These are phyloP conservation scores for Candida nemodendra DNA, from an alignment of 805 yeast genomes.

Conservation along the genomic window DNA sequence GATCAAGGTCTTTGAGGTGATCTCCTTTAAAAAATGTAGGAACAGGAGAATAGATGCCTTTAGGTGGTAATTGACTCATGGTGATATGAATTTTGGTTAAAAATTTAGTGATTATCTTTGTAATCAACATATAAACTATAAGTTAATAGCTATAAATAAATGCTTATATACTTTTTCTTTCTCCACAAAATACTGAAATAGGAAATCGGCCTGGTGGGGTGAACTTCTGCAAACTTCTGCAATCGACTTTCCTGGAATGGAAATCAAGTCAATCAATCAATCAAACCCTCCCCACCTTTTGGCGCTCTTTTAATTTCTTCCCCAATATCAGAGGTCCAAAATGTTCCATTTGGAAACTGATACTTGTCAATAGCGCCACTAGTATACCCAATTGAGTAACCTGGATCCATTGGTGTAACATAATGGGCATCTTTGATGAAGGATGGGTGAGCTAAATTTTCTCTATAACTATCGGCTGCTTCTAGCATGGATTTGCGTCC, in stretches of 20 bases:
- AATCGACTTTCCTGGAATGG: too few species aligned
- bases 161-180: neutral
- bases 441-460: constrained; percentile 20
- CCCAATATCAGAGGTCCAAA: constrained; percentile 23
- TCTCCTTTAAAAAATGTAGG: constrained; percentile 50
- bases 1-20: constrained; percentile 29
- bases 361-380: constrained; percentile 17
- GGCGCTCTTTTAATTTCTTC: constrained; percentile 2
- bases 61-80: neutral
- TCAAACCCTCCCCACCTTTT: constrained; percentile 4
- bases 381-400: constrained; percentile 22
- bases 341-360: constrained; percentile 22
- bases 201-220: too few species aligned
- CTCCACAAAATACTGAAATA: too few species aligned
- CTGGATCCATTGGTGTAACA: constrained; percentile 23
- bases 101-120: too few species aligned
- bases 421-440: constrained; percentile 19
- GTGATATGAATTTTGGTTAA: too few species aligned
- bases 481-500: constrained; percentile 23
- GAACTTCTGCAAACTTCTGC: too few species aligned
- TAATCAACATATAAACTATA: too few species aligned
- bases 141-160: neutral
- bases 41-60: constrained; percentile 51
- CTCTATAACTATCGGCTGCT: constrained; percentile 22
- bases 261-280: too few species aligned